phyloP scores from a whole-genome alignment of 345 rosid species.

The Reutealis trisperma region DNA sequence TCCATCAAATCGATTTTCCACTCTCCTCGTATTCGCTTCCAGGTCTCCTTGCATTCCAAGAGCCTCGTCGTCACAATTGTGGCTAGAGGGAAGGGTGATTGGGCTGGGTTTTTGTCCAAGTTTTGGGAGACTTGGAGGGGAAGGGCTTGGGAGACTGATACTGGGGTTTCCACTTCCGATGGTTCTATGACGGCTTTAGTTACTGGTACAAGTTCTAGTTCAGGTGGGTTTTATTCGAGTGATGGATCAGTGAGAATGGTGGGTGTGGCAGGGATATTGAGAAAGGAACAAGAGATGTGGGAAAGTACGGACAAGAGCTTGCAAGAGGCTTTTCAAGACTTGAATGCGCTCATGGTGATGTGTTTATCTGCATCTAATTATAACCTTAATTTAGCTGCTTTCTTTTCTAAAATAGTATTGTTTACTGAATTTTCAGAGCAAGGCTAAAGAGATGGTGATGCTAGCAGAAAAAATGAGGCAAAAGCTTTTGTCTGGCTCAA shows the following conservation, averaged over 20 bases:
- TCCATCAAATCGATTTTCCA: constrained; percentile 80
- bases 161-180: constrained; percentile 32
- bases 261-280: constrained; percentile 89
- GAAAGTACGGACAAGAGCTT: constrained; percentile 92
- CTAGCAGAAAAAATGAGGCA: constrained; percentile 93
- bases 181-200: constrained; percentile 9
- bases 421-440: constrained; percentile 53
- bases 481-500: constrained; percentile 71
- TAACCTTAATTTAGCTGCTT: too few relatives aligned
- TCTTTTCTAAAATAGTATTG: background rate
- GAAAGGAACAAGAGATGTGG: constrained; percentile 96
- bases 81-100: constrained; percentile 79
- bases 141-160: constrained; percentile 69
- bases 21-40: constrained; percentile 83
- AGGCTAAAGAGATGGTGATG: constrained; percentile 93
- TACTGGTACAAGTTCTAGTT: constrained; percentile 31
- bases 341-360: constrained; percentile 90
- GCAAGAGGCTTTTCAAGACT: constrained; percentile 94
- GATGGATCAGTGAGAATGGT: constrained; percentile 88
- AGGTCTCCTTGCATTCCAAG: constrained; percentile 46
- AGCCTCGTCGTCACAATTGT: constrained; percentile 64
- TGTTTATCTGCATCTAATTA: background rate
- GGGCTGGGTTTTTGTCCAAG: constrained; percentile 70
- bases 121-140: constrained; percentile 83
- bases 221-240: constrained; percentile 64